Evolutionary conservation across 1,139 yeast genomes (phyloP).

Genomic region (Geotrichum carabidarum): DNA sequence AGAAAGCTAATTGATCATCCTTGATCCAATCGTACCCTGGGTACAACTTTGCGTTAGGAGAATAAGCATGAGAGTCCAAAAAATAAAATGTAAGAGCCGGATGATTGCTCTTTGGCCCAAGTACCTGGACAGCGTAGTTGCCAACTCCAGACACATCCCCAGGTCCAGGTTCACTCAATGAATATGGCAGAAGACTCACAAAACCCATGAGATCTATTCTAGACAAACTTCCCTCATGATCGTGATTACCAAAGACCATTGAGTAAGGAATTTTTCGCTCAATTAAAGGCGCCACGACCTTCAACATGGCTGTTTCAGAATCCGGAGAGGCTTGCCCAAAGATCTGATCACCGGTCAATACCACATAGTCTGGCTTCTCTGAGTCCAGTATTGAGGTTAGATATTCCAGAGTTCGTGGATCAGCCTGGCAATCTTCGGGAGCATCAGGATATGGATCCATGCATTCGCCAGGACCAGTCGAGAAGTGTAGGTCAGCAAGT

Average conservation of each 20-base stretch:
- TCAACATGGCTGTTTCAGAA: conserved; percentile 68
- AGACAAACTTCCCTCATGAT: conserved; percentile 69
- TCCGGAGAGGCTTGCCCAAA: conserved; percentile 70
- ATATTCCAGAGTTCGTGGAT: conserved; percentile 59
- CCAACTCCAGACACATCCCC: conserved; percentile 69
- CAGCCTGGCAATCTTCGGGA: conserved; percentile 59
- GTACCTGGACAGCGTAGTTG: conserved; percentile 58
- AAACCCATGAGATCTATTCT: conserved; percentile 58
- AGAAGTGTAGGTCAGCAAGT: conserved; percentile 79
- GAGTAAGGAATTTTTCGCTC: conserved; percentile 71
- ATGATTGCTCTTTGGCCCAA: conserved; percentile 41
- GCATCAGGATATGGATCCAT: conserved; percentile 58
- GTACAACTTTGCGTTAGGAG: conserved; percentile 55
- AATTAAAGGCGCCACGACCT: conserved; percentile 70
- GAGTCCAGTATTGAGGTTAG: conserved; percentile 57
- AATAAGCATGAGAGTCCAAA: conserved; percentile 74
- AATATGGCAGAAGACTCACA: conserved; percentile 57
- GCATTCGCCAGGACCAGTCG: conserved; percentile 72
- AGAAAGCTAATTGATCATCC: conserved; percentile 60
- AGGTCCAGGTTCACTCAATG: conserved; percentile 60
- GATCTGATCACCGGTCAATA: conserved; percentile 81
- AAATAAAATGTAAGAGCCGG: conserved; percentile 62
- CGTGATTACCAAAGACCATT: conserved; percentile 74
- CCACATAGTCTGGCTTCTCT: conserved; percentile 77
- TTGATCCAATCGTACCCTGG: conserved; percentile 88